Evolutionary conservation across 108 stramenopile genomes (phyloP).

Genomic region (Cyclotella choctawhatcheeana): DNA sequence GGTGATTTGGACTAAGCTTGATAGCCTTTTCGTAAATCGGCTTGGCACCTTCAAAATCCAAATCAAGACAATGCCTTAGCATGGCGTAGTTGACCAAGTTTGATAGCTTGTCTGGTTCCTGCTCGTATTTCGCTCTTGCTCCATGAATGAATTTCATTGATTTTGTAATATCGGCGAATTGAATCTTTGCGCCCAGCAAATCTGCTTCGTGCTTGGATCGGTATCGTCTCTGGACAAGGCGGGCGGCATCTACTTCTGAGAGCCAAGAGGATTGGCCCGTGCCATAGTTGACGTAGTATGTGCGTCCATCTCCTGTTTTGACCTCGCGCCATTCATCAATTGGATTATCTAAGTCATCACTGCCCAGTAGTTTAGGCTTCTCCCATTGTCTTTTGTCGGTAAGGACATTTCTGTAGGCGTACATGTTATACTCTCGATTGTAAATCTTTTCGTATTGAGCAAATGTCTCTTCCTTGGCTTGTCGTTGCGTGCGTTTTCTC

Average conservation of each 20-base stretch:
- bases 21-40: conserved; percentile 55
- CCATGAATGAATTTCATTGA: conserved; percentile 53
- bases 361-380: conserved; percentile 53
- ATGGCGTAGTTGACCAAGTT: conserved; percentile 67
- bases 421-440: conserved; percentile 41
- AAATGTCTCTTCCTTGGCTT: conserved; percentile 27
- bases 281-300: conserved; percentile 43
- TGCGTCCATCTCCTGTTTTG: conserved; percentile 23
- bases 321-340: conserved; percentile 57
- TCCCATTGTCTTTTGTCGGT: conserved; percentile 51
- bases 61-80: conserved; percentile 46
- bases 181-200: conserved; percentile 33
- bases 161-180: conserved; percentile 47
- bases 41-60: conserved; percentile 50
- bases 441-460: conserved; percentile 58
- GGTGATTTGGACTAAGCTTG: conserved; percentile 56
- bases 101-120: conserved; percentile 55
- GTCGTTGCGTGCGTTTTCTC: conserved; percentile 28
- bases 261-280: conserved; percentile 62
- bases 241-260: conserved; percentile 57
- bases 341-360: conserved; percentile 50
- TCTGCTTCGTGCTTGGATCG: conserved; percentile 53
- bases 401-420: conserved; percentile 50
- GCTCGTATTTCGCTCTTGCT: conserved; percentile 53
- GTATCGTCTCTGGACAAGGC: conserved; percentile 51